phyloP scores from a whole-genome alignment of 148 eudicot genomes.

The Suaeda aralocaspica region DNA sequence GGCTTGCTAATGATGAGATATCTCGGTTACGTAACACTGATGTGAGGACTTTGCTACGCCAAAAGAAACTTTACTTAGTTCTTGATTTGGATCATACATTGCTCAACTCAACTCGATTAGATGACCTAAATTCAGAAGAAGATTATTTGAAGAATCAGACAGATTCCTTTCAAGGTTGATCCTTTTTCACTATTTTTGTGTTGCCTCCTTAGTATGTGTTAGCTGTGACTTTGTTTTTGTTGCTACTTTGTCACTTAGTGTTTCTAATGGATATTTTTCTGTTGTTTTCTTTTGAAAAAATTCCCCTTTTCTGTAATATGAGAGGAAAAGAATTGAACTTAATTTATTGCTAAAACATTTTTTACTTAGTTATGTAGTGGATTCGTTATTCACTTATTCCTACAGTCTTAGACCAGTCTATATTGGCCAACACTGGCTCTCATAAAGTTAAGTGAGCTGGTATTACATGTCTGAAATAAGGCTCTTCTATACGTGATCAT shows the following conservation, averaged over 20 bases:
- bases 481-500: too few relatives aligned
- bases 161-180: conserved; percentile 67
- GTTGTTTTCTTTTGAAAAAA: too few relatives aligned
- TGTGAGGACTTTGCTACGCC: conserved; percentile 47
- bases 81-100: conserved; percentile 93
- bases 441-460: too few relatives aligned
- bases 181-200: neutral
- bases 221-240: neutral
- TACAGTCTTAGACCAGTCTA: too few relatives aligned
- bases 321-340: too few relatives aligned
- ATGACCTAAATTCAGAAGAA: conserved; percentile 60
- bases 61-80: conserved; percentile 70
- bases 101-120: conserved; percentile 72
- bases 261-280: too few relatives aligned
- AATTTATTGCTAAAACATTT: too few relatives aligned
- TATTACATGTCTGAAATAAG: too few relatives aligned
- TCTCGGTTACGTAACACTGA: conserved; percentile 66
- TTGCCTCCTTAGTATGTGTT: neutral
- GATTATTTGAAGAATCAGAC: conserved; percentile 44
- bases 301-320: too few relatives aligned
- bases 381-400: too few relatives aligned
- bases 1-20: conserved; percentile 62
- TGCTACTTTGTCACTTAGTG: neutral
- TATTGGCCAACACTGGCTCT: too few relatives aligned
- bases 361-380: too few relatives aligned